Evolutionary conservation across 1,139 yeast genomes (phyloP).

Genomic region (Magnusiomyces magnusii): DNA sequence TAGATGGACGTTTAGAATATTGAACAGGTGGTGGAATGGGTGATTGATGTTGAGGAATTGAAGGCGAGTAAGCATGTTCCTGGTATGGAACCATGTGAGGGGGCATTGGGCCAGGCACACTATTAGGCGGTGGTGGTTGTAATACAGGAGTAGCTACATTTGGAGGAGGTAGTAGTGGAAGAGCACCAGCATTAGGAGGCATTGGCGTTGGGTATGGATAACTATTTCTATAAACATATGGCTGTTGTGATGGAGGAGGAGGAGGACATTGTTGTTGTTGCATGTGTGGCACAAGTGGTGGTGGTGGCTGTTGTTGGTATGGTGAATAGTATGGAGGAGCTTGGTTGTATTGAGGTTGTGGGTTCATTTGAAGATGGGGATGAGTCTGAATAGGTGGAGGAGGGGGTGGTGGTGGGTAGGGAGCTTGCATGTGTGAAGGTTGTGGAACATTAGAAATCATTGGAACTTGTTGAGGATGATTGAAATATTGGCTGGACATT

Average conservation of each 20-base stretch:
- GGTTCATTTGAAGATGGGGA: constrained; percentile 7
- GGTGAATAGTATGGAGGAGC: constrained; percentile 3
- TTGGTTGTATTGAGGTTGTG: not conserved
- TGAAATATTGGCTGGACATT: constrained; percentile 1
- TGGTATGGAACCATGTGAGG: not conserved
- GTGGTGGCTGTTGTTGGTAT: constrained; percentile 7
- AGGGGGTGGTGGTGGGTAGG: constrained; percentile 11
- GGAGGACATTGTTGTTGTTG: constrained; percentile 6
- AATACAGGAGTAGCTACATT: not conserved
- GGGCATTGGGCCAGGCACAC: not conserved
- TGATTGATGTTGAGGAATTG: constrained; percentile 2
- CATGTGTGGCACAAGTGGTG: constrained; percentile 7
- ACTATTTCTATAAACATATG: not conserved
- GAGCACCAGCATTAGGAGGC: not conserved
- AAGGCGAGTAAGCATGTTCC: not conserved
- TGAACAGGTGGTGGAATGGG: constrained; percentile 7
- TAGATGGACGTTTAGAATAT: not conserved
- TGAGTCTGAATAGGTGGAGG: constrained; percentile 7
- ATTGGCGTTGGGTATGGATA: not conserved
- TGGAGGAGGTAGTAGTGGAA: constrained; percentile 6
- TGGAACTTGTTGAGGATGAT: constrained; percentile 7
- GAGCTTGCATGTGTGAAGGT: constrained; percentile 10
- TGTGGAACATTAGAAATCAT: constrained; percentile 14
- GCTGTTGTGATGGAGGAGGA: constrained; percentile 6
- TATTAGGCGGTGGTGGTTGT: constrained; percentile 1